Percentiles rank a stretch among this genome's conserved stretches.
phyloP scores from a whole-genome alignment of 345 rosid genomes.

The Brassica cretica region DNA sequence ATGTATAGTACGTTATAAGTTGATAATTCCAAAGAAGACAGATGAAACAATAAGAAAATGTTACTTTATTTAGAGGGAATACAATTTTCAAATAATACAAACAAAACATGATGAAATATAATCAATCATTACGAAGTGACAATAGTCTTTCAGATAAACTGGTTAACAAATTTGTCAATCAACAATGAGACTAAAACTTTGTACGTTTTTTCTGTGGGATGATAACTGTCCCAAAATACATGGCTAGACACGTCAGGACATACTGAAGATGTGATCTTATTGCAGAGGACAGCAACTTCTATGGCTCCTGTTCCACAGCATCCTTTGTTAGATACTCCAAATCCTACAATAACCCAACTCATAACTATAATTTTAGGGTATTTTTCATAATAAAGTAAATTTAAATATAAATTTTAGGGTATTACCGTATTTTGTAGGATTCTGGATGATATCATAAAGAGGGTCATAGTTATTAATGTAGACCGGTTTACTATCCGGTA shows the following conservation, averaged over 20 bases:
- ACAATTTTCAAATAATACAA: slow-evolving; percentile 1
- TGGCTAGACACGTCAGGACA: slow-evolving; percentile 49
- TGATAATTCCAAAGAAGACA: not conserved
- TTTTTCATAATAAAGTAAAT: not conserved
- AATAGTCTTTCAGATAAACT: slow-evolving; percentile 37
- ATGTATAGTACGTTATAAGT: not conserved
- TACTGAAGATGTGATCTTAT: slow-evolving; percentile 40
- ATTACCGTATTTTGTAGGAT: slow-evolving; percentile 58
- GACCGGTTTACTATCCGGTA: slow-evolving; percentile 40
- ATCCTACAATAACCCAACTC: slow-evolving; percentile 50
- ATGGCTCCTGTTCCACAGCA: slow-evolving; percentile 74
- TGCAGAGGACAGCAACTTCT: slow-evolving; percentile 58
- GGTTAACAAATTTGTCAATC: slow-evolving; percentile 27
- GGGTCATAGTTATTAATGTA: slow-evolving; percentile 58
- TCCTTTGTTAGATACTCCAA: slow-evolving; percentile 53
- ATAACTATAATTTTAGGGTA: slow-evolving; percentile 1
- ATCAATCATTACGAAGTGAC: not conserved
- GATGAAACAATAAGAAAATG: not conserved
- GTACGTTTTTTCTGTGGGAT: slow-evolving; percentile 69
- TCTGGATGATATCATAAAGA: slow-evolving; percentile 50
- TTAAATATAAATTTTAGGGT: not conserved
- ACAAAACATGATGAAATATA: not conserved
- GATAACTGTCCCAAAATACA: slow-evolving; percentile 75
- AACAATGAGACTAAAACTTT: slow-evolving; percentile 29
- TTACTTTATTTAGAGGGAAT: not conserved